phyloP scores from a whole-genome alignment of 495 filamentous ascomycete genomes.

The Daldinia vernicosa region DNA sequence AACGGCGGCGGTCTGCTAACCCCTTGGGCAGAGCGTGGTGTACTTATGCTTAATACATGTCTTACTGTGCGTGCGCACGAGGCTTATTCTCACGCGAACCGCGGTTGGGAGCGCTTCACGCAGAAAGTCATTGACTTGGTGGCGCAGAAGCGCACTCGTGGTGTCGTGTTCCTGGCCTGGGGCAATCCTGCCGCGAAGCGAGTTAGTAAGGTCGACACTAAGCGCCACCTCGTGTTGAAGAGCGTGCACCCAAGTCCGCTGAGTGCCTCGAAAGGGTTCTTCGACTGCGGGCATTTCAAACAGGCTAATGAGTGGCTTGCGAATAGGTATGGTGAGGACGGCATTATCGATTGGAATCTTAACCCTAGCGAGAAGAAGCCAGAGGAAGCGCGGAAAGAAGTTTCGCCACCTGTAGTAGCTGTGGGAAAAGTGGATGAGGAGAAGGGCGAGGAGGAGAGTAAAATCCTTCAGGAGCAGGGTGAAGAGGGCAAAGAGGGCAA shows the following conservation, averaged over 20 bases:
- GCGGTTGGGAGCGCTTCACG: slow-evolving; percentile 93
- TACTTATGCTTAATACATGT: slow-evolving; percentile 91
- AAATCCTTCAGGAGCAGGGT: slow-evolving; percentile 39
- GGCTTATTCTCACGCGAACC: slow-evolving; percentile 80
- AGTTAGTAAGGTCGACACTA: slow-evolving; percentile 71
- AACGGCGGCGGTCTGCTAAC: slow-evolving; percentile 81
- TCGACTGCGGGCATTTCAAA: slow-evolving; percentile 86
- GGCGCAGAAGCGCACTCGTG: slow-evolving; percentile 72
- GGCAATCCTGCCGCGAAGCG: slow-evolving; percentile 81
- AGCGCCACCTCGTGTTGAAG: slow-evolving; percentile 80
- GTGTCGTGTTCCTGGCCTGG: slow-evolving; percentile 96
- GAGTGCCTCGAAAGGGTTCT: slow-evolving; percentile 82
- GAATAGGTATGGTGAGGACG: slow-evolving; percentile 76
- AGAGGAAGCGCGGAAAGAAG: slow-evolving; percentile 19
- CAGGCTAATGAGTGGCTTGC: slow-evolving; percentile 90
- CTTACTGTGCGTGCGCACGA: slow-evolving; percentile 90
- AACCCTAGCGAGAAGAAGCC: slow-evolving; percentile 47
- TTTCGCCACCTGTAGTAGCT: slow-evolving; percentile 21
- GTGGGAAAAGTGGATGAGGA: slow-evolving; percentile 29
- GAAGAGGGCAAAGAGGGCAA: slow-evolving; percentile 30
- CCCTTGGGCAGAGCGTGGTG: slow-evolving; percentile 92
- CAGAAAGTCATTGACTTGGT: slow-evolving; percentile 90
- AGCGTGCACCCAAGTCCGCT: slow-evolving; percentile 91
- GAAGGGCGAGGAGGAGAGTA: slow-evolving; percentile 33
- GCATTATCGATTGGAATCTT: slow-evolving; percentile 88